Base-by-base conservation (phyloP, 805 yeast species). In the Blastobotrys robertii region DNA sequence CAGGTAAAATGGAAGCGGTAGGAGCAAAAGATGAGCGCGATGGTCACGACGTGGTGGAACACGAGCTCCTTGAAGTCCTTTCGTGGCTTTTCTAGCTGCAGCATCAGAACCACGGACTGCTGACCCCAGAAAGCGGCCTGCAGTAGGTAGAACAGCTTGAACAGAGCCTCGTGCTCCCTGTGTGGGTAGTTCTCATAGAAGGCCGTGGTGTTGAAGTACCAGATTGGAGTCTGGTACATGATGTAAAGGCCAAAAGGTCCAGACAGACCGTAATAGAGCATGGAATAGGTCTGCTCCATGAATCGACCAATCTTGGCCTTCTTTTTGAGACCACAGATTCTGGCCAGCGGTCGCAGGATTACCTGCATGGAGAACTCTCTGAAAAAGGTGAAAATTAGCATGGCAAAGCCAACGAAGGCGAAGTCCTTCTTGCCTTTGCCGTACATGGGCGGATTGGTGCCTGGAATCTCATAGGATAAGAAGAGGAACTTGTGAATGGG, bases 121-220 rank as follows among this genome's bases (percentile, higher is more conserved):
- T 92, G 99, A 15, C 87, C 79, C 99, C 99, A 92, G 64, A 86
- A 92, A 3, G 97, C 83, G 4, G 97, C 97, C 67, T 92, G 97
- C 34, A 84, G 78, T 48, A 92, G 68, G 61, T 92, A 92, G 59
- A 82, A 92, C 10, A 77, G 62, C 66, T 92, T 92, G 68, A 83
- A 82, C 44, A 71, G 67, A 47, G 67, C 72, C 44, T 74, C 81
- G 57, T 83, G 84, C 30, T 81, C 70, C 47, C 74, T 69, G 65
- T 92, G 97, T 5, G 99, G 98, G 61, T 81, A 90, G 19, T 74
- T 67, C 46, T 61, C 72, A 63, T 86, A 92, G 69, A 90, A 83
- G 31, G 84, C 78, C 3, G 77, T 69, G 2, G 97, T 92, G 59
- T 84, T 74, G 64, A 92, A 92, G 58, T 70, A 81, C 97, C 97